Conservation (phyloP, 345 rosid genomes). For the Gossypium longicalyx region DNA sequence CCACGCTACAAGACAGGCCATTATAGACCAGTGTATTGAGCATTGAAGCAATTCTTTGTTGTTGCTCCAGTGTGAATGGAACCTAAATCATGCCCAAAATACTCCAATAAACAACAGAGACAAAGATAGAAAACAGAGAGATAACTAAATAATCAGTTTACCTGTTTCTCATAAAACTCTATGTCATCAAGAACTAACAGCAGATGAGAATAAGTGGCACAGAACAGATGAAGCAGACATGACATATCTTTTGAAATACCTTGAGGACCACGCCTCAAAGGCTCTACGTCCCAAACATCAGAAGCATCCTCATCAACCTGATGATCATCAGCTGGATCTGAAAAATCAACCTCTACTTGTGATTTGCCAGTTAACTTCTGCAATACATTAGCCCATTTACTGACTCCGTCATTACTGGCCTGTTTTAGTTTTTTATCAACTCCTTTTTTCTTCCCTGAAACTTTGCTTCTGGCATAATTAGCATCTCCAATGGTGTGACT, state of each 20-base stretch:
- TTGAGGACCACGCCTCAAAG: constrained; percentile 63
- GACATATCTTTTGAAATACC: constrained; percentile 64
- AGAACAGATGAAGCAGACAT: constrained; percentile 82
- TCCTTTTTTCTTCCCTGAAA: constrained; percentile 36
- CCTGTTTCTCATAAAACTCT: constrained; percentile 98
- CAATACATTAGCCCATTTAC: constrained; percentile 66
- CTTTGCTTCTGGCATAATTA: constrained; percentile 23
- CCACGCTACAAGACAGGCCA: constrained; percentile 47
- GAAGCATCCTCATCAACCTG: constrained; percentile 36
- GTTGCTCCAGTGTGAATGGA: constrained; percentile 80
- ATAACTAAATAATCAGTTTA: constrained; percentile 22
- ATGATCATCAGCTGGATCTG: constrained; percentile 32
- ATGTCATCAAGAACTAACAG: constrained; percentile 96
- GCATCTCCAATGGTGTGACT: constrained; percentile 17
- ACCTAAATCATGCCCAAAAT: constrained; percentile 44
- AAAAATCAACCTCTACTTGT: constrained; percentile 32
- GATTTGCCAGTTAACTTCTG: constrained; percentile 78
- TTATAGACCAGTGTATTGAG: constrained; percentile 89
- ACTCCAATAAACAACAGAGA: constrained; percentile 19
- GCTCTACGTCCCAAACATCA: constrained; percentile 72
- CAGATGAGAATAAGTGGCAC: constrained; percentile 83
- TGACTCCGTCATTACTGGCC: constrained; percentile 49
- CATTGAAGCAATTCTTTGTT: constrained; percentile 66
- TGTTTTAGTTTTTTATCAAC: constrained; percentile 46
- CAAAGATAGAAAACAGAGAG: constrained; percentile 5